Percentiles rank a stretch among this genome's conserved stretches.
These are phyloP conservation scores for Moringa oleifera DNA, from an alignment of 345 rosid genomes.

Conservation along the genomic window DNA sequence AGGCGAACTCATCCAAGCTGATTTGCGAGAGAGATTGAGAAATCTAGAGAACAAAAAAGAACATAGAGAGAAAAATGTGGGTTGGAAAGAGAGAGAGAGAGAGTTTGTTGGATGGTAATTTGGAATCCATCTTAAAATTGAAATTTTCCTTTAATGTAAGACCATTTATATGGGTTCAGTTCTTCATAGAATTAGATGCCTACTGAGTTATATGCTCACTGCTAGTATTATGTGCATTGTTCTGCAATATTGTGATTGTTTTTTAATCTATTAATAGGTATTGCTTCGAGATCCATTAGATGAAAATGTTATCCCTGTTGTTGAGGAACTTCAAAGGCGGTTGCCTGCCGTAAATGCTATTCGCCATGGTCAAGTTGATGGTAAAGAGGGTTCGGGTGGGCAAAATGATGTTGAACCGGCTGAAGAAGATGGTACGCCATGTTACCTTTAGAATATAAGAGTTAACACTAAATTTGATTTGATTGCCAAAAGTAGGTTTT, in stretches of 20 bases:
- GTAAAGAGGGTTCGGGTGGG: slow-evolving; percentile 35
- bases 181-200: not conserved
- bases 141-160: too few species aligned
- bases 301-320: slow-evolving; percentile 77
- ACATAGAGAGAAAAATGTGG: too few species aligned
- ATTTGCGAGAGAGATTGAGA: too few species aligned
- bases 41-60: too few species aligned
- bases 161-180: too few species aligned
- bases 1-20: too few species aligned
- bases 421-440: slow-evolving; percentile 81
- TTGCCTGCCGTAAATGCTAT: slow-evolving; percentile 40
- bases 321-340: slow-evolving; percentile 87
- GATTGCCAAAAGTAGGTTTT: not conserved
- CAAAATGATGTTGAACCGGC: slow-evolving; percentile 62
- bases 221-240: not conserved
- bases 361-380: slow-evolving; percentile 40
- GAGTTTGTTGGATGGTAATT: too few species aligned
- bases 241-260: too few species aligned
- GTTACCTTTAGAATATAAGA: not conserved
- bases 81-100: too few species aligned
- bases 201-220: not conserved
- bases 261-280: slow-evolving; percentile 36
- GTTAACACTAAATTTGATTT: not conserved
- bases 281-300: slow-evolving; percentile 81
- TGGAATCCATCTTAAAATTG: too few species aligned